phyloP scores from a whole-genome alignment of 495 filamentous ascomycete species.

The Halenospora varia region DNA sequence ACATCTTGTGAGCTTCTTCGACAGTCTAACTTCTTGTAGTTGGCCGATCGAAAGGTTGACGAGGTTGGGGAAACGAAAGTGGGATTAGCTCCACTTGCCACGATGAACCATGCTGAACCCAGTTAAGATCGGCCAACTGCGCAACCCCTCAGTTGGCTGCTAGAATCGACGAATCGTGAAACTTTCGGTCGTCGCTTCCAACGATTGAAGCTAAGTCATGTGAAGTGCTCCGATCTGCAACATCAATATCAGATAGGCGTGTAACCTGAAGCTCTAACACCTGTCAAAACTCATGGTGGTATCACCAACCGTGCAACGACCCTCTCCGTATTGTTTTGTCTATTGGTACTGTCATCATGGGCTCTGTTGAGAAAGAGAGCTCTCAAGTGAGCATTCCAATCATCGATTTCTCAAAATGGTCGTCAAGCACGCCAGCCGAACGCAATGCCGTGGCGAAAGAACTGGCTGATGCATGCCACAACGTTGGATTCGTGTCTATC shows the following conservation, averaged over 20 bases:
- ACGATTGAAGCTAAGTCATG: neutral
- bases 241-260: neutral
- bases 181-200: neutral
- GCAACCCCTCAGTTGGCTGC: neutral
- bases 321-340: no score
- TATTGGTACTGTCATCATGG: no score
- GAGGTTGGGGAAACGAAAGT: neutral
- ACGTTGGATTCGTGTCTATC: conserved; percentile 58
- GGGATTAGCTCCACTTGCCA: neutral
- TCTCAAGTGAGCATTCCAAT: conserved; percentile 38
- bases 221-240: neutral
- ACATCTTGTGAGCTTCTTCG: neutral
- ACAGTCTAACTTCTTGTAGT: neutral
- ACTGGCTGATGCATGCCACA: conserved; percentile 48
- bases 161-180: no score
- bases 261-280: neutral
- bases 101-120: neutral
- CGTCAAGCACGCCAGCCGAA: conserved; percentile 22
- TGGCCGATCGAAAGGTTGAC: neutral
- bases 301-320: no score
- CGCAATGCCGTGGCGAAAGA: conserved; percentile 41
- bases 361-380: neutral
- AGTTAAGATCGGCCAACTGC: neutral
- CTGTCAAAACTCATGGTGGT: neutral
- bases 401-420: conserved; percentile 44